These are phyloP conservation scores for Aspergillus alliaceus DNA, from an alignment of 2,329 filamentous ascomycete species.

Conservation along the genomic window DNA sequence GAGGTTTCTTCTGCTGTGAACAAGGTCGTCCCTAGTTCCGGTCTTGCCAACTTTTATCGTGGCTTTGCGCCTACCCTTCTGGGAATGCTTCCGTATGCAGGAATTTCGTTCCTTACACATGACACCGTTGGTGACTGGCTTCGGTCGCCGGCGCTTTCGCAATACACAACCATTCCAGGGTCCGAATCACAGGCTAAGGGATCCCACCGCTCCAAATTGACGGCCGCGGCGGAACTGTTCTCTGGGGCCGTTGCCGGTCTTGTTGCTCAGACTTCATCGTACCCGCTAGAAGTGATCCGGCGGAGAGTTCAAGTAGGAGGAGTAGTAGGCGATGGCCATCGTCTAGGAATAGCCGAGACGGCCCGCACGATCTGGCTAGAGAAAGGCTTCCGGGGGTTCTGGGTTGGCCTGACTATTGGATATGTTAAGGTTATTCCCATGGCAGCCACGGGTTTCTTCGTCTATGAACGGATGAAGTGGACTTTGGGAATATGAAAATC, in stretches of 20 bases:
- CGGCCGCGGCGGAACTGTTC: slow-evolving; percentile 81
- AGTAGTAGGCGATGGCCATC: slow-evolving; percentile 84
- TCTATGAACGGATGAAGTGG: slow-evolving; percentile 66
- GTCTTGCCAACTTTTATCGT: slow-evolving; percentile 88
- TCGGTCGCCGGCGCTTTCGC: slow-evolving; percentile 64
- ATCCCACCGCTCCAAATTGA: slow-evolving; percentile 66
- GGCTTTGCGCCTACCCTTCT: slow-evolving; percentile 87
- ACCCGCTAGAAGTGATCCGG: slow-evolving; percentile 89
- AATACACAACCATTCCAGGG: slow-evolving; percentile 72
- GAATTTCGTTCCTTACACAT: slow-evolving; percentile 92
- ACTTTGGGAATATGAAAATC: slow-evolving; percentile 61
- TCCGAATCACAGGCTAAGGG: slow-evolving; percentile 49
- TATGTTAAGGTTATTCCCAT: slow-evolving; percentile 94
- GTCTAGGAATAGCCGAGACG: slow-evolving; percentile 77
- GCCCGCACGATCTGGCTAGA: slow-evolving; percentile 72
- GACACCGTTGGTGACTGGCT: slow-evolving; percentile 85
- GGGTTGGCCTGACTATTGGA: slow-evolving; percentile 88
- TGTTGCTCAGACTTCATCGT: slow-evolving; percentile 87
- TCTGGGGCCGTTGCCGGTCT: slow-evolving; percentile 84
- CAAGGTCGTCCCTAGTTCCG: slow-evolving; percentile 60
- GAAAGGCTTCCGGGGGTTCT: slow-evolving; percentile 78
- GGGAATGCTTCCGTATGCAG: slow-evolving; percentile 96
- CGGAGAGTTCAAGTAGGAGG: slow-evolving; percentile 95
- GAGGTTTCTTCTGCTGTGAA: slow-evolving; percentile 44
- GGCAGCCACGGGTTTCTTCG: slow-evolving; percentile 71